Conservation (phyloP, 345 rosid species). For the Raphanus raphanistrum region DNA sequence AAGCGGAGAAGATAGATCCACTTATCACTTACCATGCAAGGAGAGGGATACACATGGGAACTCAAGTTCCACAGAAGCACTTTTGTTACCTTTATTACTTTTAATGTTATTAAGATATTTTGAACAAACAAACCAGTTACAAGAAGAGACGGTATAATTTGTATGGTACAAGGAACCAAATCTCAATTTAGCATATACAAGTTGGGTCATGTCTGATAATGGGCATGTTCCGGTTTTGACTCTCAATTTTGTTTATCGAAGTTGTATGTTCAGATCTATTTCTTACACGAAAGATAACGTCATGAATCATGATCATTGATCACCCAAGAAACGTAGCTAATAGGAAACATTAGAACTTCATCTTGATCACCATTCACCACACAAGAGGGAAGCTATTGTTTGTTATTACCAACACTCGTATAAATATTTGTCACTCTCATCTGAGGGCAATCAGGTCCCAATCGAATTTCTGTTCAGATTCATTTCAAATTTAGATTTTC, state of each 20-base stretch:
- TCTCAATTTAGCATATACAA: slow-evolving; percentile 15
- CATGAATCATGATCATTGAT: no score
- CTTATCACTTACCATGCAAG: slow-evolving; percentile 21
- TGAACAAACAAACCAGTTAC: slow-evolving; percentile 22
- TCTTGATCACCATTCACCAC: no score
- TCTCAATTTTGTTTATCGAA: not conserved
- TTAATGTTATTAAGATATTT: slow-evolving; percentile 22
- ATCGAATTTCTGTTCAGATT: no score
- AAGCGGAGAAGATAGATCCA: slow-evolving; percentile 75
- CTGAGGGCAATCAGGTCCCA: no score
- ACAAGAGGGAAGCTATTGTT: no score
- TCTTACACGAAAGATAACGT: no score
- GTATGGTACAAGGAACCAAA: slow-evolving; percentile 27
- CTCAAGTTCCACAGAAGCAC: slow-evolving; percentile 15
- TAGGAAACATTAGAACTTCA: no score
- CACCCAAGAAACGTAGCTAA: no score
- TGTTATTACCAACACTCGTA: no score
- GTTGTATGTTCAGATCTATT: not conserved
- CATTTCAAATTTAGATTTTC: no score
- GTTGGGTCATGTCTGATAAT: slow-evolving; percentile 23
- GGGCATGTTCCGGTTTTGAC: slow-evolving; percentile 30
- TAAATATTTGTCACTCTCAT: no score
- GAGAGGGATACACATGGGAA: slow-evolving; percentile 8
- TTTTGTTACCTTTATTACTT: slow-evolving; percentile 25
- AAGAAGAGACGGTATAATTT: slow-evolving; percentile 27